These are phyloP conservation scores for Diaporthe destruens DNA, from an alignment of 2,329 filamentous ascomycete genomes.

Conservation along the genomic window DNA sequence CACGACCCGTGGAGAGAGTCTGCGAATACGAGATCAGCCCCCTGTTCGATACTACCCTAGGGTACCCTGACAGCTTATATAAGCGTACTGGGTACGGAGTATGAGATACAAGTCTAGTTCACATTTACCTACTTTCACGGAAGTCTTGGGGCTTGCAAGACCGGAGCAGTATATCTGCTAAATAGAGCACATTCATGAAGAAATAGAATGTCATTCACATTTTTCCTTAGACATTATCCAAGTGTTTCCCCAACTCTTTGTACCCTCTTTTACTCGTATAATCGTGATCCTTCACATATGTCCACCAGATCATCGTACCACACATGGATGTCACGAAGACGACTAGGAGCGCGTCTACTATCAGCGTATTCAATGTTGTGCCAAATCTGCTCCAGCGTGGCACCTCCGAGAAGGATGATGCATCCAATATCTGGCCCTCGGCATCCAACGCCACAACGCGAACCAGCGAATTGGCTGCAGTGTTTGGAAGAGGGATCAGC, in stretches of 20 bases:
- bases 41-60: not conserved
- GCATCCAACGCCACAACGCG: conserved; percentile 35
- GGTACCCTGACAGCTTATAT: not conserved
- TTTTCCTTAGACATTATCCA: conserved; percentile 6
- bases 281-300: conserved; percentile 16
- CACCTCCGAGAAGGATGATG: conserved; percentile 35
- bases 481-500: conserved; percentile 39
- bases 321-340: conserved; percentile 29
- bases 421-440: conserved; percentile 34
- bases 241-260: not conserved
- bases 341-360: conserved; percentile 15
- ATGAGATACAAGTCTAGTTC: no score
- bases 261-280: not conserved
- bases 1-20: not conserved
- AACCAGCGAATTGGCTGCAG: conserved; percentile 24
- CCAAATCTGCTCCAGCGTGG: conserved; percentile 33
- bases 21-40: not conserved
- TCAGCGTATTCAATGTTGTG: conserved; percentile 32
- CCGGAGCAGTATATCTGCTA: no score
- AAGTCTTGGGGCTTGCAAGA: not conserved
- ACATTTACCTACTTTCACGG: not conserved
- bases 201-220: not conserved
- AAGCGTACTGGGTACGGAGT: not conserved
- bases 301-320: conserved; percentile 37
- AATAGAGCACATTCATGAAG: no score